A percentile compares a stretch with the other conserved stretches of the same genome.
Evolutionary conservation across 257 asterid genomes (phyloP).

Genomic region (Solanum piurae): DNA sequence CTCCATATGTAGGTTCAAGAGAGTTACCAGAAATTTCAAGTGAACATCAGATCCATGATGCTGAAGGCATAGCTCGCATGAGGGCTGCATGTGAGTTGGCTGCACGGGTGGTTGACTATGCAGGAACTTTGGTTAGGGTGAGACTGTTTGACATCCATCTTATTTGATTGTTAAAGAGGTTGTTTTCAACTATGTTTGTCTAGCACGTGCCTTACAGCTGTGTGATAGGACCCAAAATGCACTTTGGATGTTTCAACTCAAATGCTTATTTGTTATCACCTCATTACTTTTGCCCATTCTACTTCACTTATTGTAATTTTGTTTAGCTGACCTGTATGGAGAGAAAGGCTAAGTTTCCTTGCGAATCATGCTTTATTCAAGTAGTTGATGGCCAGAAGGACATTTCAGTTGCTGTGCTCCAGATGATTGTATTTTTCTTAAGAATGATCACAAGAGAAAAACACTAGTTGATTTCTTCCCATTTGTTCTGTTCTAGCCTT

Average conservation of each 20-base stretch:
- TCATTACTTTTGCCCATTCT: not conserved
- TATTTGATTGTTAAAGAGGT: not conserved
- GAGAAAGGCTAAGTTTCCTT: not conserved
- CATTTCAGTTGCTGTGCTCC: not conserved
- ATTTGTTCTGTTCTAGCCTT: not conserved
- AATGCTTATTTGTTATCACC: not conserved
- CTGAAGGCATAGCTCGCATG: slow-evolving; percentile 69
- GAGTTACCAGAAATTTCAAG: slow-evolving; percentile 63
- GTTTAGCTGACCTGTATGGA: not conserved
- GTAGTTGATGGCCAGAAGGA: not conserved
- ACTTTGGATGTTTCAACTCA: not conserved
- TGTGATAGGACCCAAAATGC: not conserved
- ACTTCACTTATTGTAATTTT: not conserved
- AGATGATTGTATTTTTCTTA: not conserved
- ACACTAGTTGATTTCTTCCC: not conserved
- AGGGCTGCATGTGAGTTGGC: slow-evolving; percentile 95
- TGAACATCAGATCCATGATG: slow-evolving; percentile 66
- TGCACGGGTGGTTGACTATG: slow-evolving; percentile 78
- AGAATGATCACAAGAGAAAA: not conserved
- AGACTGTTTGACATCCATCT: slow-evolving; percentile 15
- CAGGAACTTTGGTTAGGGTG: slow-evolving; percentile 89
- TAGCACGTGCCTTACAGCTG: not conserved
- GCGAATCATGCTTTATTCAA: not conserved
- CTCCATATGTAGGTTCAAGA: slow-evolving; percentile 64
- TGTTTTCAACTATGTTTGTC: not conserved